Evolutionary conservation across 306 rosid species (phyloP), one percentile per base, ranked within the genome.

Genomic region (Ziziphus jujuba): DNA sequence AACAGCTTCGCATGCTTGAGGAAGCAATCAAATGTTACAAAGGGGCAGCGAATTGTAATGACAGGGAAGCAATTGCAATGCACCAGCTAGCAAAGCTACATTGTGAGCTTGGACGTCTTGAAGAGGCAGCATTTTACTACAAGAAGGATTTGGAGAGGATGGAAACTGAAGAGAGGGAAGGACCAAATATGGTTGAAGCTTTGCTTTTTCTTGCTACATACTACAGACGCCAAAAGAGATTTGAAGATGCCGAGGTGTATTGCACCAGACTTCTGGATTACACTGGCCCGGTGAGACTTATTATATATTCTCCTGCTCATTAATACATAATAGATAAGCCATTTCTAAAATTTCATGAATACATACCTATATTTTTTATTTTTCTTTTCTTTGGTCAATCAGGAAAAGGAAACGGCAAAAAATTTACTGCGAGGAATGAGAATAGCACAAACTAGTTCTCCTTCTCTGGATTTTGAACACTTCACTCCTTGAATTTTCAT

Each of bases 221-320:
- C 72, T 87, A 77, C 74, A 85, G 76, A 66, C 31, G 58, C 8
- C 82, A 74, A 72, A 79, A 85, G 71, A 79, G 75, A 63, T 83
- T 84, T 65, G 97, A 90, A 81, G 99, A 95, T 77, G 95, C 96
- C 20, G 97, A 95, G 83, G 75, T 91, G 40, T 95, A 90, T 52
- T 95, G 97, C 59, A 95, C 99, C 8, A 96, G 99, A 61, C 99
- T 95, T 75, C 75, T 95, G 72, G 99, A 95, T 79, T 95, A 82
- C 74, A 76, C 92, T 23, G 99, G 97, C 48, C 99, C 99, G 4
- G 99, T 90, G 70, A 88, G 97, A 83, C 7, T 63, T 61, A 59
- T 5, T 14, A 17, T 13, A n/a, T n/a, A 59, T 71, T 28, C 10
- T 51, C 12, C 25, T 35, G 3, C 52, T 49, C 36, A 6, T 45